These are phyloP conservation scores for Aureobasidium sp. DNA, from an alignment of 2,329 filamentous ascomycete species.

Conservation along the genomic window DNA sequence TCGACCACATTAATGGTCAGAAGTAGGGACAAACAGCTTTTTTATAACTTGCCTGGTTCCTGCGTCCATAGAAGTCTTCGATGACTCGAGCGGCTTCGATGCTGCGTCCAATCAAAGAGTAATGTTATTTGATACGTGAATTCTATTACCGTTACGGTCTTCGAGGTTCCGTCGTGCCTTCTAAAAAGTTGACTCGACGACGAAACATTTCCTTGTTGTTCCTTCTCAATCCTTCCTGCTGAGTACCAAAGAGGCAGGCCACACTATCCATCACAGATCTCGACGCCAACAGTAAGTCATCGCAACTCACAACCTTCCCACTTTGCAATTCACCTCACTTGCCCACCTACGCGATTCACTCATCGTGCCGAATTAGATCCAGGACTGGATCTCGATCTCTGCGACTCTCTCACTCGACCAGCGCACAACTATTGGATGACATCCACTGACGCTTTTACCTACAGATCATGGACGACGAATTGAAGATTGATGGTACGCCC, in stretches of 20 bases:
- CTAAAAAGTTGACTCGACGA: background rate
- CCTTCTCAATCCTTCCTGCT: background rate
- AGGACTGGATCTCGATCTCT: too few relatives aligned
- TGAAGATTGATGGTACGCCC: background rate
- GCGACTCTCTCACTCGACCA: background rate
- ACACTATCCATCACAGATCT: background rate
- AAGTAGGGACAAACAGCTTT: background rate
- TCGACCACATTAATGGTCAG: background rate
- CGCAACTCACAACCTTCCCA: too few relatives aligned
- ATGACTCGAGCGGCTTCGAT: background rate
- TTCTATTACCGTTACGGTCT: too few relatives aligned
- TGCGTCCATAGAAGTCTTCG: background rate
- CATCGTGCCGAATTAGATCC: too few relatives aligned
- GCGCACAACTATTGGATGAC: background rate
- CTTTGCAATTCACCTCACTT: too few relatives aligned
- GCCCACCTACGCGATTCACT: too few relatives aligned
- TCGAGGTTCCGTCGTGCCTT: background rate
- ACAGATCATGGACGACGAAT: constrained; percentile 29
- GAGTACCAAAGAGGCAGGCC: background rate
- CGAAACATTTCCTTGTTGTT: background rate
- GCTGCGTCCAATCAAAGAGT: background rate
- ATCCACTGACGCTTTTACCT: background rate
- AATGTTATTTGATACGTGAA: background rate
- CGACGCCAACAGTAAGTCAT: background rate
- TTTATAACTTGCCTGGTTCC: background rate